These are phyloP conservation scores for Sphagnurus paluster DNA, from an alignment of 1,284 basidiomycete species.

Conservation along the genomic window DNA sequence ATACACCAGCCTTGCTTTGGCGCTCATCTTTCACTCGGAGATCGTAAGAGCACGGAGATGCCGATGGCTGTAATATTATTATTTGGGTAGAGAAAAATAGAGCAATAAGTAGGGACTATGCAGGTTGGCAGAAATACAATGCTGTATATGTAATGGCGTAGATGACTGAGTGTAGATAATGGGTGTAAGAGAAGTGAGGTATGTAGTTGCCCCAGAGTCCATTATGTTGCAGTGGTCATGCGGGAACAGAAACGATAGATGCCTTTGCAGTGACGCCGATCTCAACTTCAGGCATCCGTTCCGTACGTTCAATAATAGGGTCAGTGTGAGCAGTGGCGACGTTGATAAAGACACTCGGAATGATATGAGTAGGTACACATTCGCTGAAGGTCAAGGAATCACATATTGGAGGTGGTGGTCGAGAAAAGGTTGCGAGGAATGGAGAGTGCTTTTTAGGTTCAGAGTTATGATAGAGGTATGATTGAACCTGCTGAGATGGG, in stretches of 20 bases:
- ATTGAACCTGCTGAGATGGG: constrained; percentile 47
- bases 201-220: background rate
- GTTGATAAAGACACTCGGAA: too few species aligned
- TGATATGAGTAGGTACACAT: too few species aligned
- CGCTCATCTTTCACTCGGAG: background rate
- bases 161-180: constrained; percentile 15
- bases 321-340: constrained; percentile 14
- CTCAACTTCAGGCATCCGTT: constrained; percentile 6
- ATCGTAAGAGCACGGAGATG: constrained; percentile 11
- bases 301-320: background rate
- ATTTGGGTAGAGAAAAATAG: constrained; percentile 1
- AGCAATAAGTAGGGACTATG: constrained; percentile 17
- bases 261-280: constrained; percentile 11
- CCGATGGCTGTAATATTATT: constrained; percentile 6
- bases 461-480: constrained; percentile 30
- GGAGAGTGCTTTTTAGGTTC: constrained; percentile 1
- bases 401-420: constrained; percentile 27
- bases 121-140: constrained; percentile 2
- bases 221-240: constrained; percentile 6
- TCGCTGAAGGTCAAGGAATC: too few species aligned
- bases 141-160: constrained; percentile 4
- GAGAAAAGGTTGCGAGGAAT: constrained; percentile 31
- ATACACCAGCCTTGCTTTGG: too few species aligned
- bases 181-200: background rate
- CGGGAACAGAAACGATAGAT: constrained; percentile 9